Evolutionary conservation across 2,329 filamentous ascomycete genomes (phyloP), one percentile per base, ranked within the genome.

Genomic region (Tolypocladium ovalisporum): DNA sequence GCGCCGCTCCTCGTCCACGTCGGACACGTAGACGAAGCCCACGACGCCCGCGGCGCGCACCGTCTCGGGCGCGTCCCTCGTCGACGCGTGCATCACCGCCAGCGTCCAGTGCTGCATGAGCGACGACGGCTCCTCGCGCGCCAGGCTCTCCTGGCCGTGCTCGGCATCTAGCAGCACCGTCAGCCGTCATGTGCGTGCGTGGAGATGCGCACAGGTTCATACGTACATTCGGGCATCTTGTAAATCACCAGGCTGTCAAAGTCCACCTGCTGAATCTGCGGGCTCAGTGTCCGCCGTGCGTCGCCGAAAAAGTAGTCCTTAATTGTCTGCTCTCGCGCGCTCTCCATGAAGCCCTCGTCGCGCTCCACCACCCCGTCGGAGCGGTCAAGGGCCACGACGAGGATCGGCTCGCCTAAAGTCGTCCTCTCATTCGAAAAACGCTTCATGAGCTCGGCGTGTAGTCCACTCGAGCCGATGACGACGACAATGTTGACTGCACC

Each of bases 301-400:
- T 89, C 87, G 12, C 94, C 94, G 68, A 97, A 99, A 75, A 99
- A 99, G 72, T 99, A 99, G 64, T 92, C 87, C 63, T 88, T 87
- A 55, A 97, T 91, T 54, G 88, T 82, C 0, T 87, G 83, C 66
- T 95, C 89, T 51, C 88, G 82, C 6, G 83, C 74, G 19, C 84
- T 79, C 65, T 89, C 88, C 78, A 92, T 84, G 70, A 90, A 95
- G 0, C 75, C 69, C 40, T 86, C 82, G 61, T 91, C 87, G 53
- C 90, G 82, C 65, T 89, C 84, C 1, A 89, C 89, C 40, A 89
- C 91, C 29, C 94, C 94, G 39, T 90, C 89, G 0, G 91, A 95
- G 68, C 90, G 91, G 60, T 91, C 85, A 15, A 99, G 78, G 58
- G 86, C 85, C 54, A 97, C 77, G 2, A 97, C 82, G 5, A 81